These are phyloP conservation scores for Zygoascus ofunaensis DNA, from an alignment of 805 yeast genomes.

Conservation along the genomic window DNA sequence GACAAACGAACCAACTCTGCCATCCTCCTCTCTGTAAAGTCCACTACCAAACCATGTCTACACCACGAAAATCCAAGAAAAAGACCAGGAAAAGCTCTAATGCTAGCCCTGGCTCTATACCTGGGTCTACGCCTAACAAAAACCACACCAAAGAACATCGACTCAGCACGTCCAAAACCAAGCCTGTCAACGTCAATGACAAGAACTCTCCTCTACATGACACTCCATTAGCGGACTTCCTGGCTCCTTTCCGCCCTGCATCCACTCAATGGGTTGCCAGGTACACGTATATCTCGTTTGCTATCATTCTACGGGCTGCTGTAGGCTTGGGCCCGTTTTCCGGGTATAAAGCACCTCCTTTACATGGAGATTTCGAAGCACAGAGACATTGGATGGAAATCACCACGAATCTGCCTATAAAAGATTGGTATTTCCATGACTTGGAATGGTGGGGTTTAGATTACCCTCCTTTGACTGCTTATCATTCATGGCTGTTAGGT, in stretches of 20 bases:
- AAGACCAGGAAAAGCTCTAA: background rate
- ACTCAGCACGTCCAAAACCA: background rate
- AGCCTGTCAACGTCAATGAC: background rate
- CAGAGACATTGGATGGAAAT: conserved; percentile 98
- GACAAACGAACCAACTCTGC: too few relatives aligned
- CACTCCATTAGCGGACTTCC: conserved; percentile 54
- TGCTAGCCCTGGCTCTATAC: background rate
- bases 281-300: conserved; percentile 47
- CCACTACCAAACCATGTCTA: too few relatives aligned
- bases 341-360: conserved; percentile 62
- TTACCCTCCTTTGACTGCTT: conserved; percentile 95
- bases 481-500: conserved; percentile 78
- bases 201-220: background rate
- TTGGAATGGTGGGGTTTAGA: conserved; percentile 93
- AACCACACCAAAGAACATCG: too few relatives aligned
- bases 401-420: conserved; percentile 64
- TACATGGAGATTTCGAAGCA: conserved; percentile 95
- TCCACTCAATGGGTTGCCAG: conserved; percentile 88
- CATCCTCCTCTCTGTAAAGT: too few relatives aligned
- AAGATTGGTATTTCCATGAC: conserved; percentile 83
- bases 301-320: conserved; percentile 70
- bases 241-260: conserved; percentile 70
- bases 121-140: too few relatives aligned
- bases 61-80: background rate
- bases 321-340: conserved; percentile 85